Percentiles rank a stretch among this genome's conserved stretches.
Conservation (phyloP, 2,329 filamentous ascomycete species). For the Fusarium continuum region DNA sequence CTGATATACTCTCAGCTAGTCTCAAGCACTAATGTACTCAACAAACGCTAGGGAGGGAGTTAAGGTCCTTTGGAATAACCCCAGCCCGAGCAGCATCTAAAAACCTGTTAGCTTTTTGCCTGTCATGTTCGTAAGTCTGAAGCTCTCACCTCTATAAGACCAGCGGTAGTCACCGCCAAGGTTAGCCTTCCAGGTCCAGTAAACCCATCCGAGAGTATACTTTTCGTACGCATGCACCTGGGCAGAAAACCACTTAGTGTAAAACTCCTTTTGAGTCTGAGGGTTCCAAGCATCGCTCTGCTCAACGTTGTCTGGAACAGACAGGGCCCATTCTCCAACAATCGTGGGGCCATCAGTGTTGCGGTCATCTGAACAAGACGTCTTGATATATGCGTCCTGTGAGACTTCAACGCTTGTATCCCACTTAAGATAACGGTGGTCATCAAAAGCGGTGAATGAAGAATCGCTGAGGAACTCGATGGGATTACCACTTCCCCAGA, state of each 20-base stretch:
- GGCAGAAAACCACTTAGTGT: slow-evolving; percentile 41
- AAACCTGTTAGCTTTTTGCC: not conserved
- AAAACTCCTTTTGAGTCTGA: slow-evolving; percentile 36
- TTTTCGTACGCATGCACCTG: slow-evolving; percentile 40
- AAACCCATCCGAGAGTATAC: slow-evolving; percentile 38
- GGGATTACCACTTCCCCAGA: slow-evolving; percentile 67
- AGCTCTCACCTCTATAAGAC: slow-evolving; percentile 40
- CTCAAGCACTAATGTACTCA: not conserved
- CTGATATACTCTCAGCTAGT: no score
- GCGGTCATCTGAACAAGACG: slow-evolving; percentile 60
- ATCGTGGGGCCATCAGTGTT: slow-evolving; percentile 55
- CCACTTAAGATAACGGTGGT: slow-evolving; percentile 69
- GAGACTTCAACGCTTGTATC: slow-evolving; percentile 44
- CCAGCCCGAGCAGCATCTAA: slow-evolving; percentile 35
- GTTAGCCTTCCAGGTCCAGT: slow-evolving; percentile 40
- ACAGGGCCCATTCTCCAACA: slow-evolving; percentile 67
- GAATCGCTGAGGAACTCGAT: slow-evolving; percentile 54
- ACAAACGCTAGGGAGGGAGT: slow-evolving; percentile 29
- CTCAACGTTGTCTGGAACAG: slow-evolving; percentile 59
- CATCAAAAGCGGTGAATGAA: slow-evolving; percentile 62
- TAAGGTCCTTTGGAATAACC: slow-evolving; percentile 36
- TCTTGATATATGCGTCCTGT: slow-evolving; percentile 56
- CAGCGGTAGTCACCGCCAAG: slow-evolving; percentile 41
- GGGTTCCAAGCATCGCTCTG: slow-evolving; percentile 47
- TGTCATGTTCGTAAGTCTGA: not conserved